Evolutionary conservation across 495 filamentous ascomycete species (phyloP), one percentile per base, ranked within the genome.

Genomic region (Astrothelium subdiscretum): DNA sequence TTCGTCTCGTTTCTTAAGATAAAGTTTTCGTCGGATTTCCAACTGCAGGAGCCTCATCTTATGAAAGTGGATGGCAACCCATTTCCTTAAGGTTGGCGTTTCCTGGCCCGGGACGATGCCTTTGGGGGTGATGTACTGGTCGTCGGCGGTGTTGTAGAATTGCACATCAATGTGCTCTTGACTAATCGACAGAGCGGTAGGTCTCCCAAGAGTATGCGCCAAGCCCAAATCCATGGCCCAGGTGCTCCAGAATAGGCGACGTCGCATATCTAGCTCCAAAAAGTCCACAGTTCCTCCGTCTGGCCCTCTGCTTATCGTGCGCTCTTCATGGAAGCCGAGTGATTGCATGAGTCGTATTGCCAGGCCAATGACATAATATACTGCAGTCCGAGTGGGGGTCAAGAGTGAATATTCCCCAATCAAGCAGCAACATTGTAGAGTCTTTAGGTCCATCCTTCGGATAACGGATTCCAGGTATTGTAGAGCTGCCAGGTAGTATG

Each of bases 361-460:
- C 35, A 91, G 81, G 13, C 92, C 92, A 44, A 95, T 83, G 32
- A 97, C 83, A 77, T 95, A 96, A 72, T 95, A 97, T 42, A 86
- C 86, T 22, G 92, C 89, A 26, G 91, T 95, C 54, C 90, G 78
- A 0, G 91, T 96, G 2, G 92, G 91, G 2, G 92, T 96, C 42
- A 96, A 74, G 40, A 96, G 78, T 11, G 92, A 96, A 75, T 97
- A 97, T 69, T 92, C 89, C 22, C 84, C 90, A 73, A 96, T 91
- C 13, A 97, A 72, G 0, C 87, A 81, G 51, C 95, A 82, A 66
- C 91, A 96, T 73, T 97, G 92, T n/a, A 97, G 75, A 0, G 92
- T 91, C 67, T 83, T 87, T 18, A 96, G 70, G 68, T 96, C 88
- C 80, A 92, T 95, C 15, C 83, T 81, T 62, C 84, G 81, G 40